These are phyloP conservation scores for Cladosporium sp. DNA, from an alignment of 2,329 filamentous ascomycete species.

Conservation along the genomic window DNA sequence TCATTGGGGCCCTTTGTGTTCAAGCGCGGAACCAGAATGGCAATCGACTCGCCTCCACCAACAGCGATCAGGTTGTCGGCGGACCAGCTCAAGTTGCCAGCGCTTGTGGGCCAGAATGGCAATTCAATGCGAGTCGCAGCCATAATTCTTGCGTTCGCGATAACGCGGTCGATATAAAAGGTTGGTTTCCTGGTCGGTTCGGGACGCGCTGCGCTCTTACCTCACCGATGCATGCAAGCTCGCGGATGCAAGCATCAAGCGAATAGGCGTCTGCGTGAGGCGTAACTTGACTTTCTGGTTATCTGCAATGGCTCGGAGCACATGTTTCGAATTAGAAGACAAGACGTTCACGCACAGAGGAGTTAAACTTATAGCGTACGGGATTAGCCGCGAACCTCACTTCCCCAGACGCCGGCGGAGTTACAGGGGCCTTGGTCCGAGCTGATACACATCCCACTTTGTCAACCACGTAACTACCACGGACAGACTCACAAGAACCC, in stretches of 20 bases:
- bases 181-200: neutral
- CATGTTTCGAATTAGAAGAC: too few species aligned
- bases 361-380: too few species aligned
- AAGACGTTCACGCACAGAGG: too few species aligned
- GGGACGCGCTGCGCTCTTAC: neutral
- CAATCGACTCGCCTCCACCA: conserved; percentile 51
- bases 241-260: too few species aligned
- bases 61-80: conserved; percentile 54
- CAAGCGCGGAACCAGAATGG: conserved; percentile 40
- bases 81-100: conserved; percentile 55
- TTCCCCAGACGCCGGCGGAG: too few species aligned
- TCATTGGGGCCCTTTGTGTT: conserved; percentile 24
- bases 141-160: neutral
- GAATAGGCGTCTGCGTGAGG: too few species aligned
- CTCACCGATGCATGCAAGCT: neutral
- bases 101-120: conserved; percentile 47
- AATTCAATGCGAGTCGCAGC: conserved; percentile 17
- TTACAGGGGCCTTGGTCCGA: neutral
- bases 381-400: too few species aligned
- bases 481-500: too few species aligned
- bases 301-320: too few species aligned
- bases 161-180: neutral
- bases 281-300: too few species aligned
- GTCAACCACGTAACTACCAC: neutral
- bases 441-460: too few species aligned